Percentiles rank a stretch among this genome's conserved stretches.
These are phyloP conservation scores for Coix lacrymajobi DNA, from an alignment of 176 grass and related monocot species.

Conservation along the genomic window DNA sequence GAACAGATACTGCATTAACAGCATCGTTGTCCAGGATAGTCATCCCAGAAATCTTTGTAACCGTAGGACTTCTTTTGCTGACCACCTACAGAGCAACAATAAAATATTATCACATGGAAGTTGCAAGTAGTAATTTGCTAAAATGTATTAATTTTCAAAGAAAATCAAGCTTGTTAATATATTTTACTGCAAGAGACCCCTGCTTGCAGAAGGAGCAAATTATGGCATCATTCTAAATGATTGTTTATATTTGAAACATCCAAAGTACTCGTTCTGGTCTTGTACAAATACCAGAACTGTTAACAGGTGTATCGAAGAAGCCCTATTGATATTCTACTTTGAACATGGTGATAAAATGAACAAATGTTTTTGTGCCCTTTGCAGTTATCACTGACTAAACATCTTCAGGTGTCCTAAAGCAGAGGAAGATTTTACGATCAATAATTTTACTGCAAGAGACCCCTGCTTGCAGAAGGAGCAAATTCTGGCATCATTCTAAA, in stretches of 20 bases:
- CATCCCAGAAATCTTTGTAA: constrained; percentile 79
- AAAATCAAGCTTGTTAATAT: not conserved
- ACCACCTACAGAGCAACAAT: constrained; percentile 65
- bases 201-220: not conserved
- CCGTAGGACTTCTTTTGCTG: constrained; percentile 59
- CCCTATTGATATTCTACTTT: not conserved
- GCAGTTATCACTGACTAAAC: constrained; percentile 2
- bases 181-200: not conserved
- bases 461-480: not conserved
- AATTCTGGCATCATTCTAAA: not conserved
- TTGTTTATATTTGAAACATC: not conserved
- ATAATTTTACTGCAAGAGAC: not conserved
- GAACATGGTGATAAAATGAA: not conserved
- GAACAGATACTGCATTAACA: constrained; percentile 77
- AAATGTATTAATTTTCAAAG: not conserved
- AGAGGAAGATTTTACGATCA: not conserved
- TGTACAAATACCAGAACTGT: not conserved
- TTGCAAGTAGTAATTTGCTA: not conserved
- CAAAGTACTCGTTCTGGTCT: not conserved
- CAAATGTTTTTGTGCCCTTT: not conserved
- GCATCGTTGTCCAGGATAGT: constrained; percentile 78
- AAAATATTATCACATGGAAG: not conserved
- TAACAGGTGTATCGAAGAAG: not conserved
- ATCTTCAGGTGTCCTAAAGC: not conserved
- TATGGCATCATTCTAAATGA: not conserved